Evolutionary conservation across 163 green algal species (phyloP), one percentile per base, ranked within the genome.

Genomic region (Chlamydomonas reinhardtii): DNA sequence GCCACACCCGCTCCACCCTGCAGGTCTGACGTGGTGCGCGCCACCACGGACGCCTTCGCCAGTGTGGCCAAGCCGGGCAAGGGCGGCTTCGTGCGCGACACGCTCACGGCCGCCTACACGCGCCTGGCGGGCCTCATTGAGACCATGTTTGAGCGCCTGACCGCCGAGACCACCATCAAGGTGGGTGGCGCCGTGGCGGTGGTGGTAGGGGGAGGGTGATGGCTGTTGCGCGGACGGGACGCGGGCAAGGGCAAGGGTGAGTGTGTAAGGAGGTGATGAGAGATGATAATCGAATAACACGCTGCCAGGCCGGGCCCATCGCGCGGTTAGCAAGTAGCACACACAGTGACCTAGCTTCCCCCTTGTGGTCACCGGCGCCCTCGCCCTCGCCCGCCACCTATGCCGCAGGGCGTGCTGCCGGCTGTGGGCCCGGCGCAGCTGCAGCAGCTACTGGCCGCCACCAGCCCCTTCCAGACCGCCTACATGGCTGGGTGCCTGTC

Each of bases 51-150:
- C 25, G 88, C 76, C 8, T 92, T 97, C 65, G 89, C 90, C 9
- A 69, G 76, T 48, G 93, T 92, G 66, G 91, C 94, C 68, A 90
- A 87, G 48, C 91, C 93, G 5, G 81, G 81, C 34, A 97, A 96
- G 76, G 94, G 94, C 48, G 96, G 94, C 59, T 93, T 96, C 84
- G 95, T 99, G 76, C 83, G 95, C 0, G 96, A 98, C 61, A 88
- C 91, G 22, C 92, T 98, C 1, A 89, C 88, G 2, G 56, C 62
- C 12, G 62, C 80, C 17, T 99, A 95, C 89, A 96, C 97, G 0
- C 91, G 91, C 32, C 92, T 99, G 71, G 93, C 95, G 16, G 61
- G 64, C 0, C 76, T 96, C 31, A 62, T 99, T 43, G 96, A 99
- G 76, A 82, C 87, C 4, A 90, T 91, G 22, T 91, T 97, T 14